Base-by-base conservation (phyloP, 2,329 filamentous ascomycete genomes). In the Phialophora tarda region DNA sequence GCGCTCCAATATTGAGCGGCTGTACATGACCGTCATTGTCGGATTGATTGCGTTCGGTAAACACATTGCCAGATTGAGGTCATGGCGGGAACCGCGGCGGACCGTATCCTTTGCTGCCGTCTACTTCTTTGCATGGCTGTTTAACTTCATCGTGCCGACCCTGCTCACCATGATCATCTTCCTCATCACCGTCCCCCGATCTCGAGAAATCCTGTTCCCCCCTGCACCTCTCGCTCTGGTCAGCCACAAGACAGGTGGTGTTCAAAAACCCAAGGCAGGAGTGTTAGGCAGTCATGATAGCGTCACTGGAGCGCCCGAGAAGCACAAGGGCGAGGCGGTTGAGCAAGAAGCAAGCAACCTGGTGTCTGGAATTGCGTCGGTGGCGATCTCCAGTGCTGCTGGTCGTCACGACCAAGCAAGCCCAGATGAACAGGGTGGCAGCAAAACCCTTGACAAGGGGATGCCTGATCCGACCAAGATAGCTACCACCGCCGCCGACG, bases 261-360 rank as follows among this genome's bases (percentile, higher is more conserved):
- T 94, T 0, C 88, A 95, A 76, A 93, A 90, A 72, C 91, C 91
- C 0, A 86, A 87, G 59, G 85, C 91, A 2, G 91, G 91, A 1
- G 87, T 92, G 0, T 79, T 95, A 0, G 92, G 90, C 0, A 92
- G 89, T 23, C 85, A 89, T 30, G 90, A 92, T 66, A 92, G 89
- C 64, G 84, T 90, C 0, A 96, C 92, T 0, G 92, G 92, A 1
- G 92, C 92, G 0, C 89, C 91, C 0, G 91, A 96, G 75, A 91
- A 92, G 71, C 86, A 92, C 78, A 89, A 92, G 75, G 92, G 92
- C 28, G 91, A 95, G 75, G 91, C 91, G 0, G 90, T 92, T 0
- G 92, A 96, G 75, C 86, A 91, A 67, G 92, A 96, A 76, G 92
- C 92, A 0, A 89, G 86, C 72, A 93, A 92, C 74, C 89, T 96